Evolutionary conservation across 2,329 filamentous ascomycete species (phyloP), one percentile per base, ranked within the genome.

Genomic region (Verticillium nubilum): DNA sequence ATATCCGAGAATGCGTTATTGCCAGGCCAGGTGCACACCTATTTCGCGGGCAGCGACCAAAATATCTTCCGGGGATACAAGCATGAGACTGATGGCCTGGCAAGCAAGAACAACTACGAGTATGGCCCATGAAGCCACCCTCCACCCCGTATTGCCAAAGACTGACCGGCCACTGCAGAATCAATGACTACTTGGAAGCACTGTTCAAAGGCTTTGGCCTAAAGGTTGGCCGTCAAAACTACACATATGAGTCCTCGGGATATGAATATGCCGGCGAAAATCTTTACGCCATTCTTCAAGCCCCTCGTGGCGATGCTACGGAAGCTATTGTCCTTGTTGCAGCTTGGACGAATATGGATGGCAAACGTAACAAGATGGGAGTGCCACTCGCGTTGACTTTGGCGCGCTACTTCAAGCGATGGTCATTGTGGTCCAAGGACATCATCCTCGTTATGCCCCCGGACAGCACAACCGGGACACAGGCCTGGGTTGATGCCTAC

Each of bases 401-500:
- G 66, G 91, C 92, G 28, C 86, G 95, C 65, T 99, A 99, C 75
- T 98, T 99, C 78, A 97, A 96, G 75, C 86, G 90, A 54, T 99
- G 95, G 95, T 97, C 92, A 58, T 82, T 99, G 28, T 99, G 95
- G 95, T 97, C 93, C 61, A 99, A 99, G 75, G 95, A 99, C 72
- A 97, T 99, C 66, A 94, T 99, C 60, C 86, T 99, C 66, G 76
- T 99, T 5, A 83, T 99, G 54, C 88, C 95, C 0, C 88, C 91
- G 0, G 95, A 99, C 74, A 96, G 92, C 72, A 89, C 88, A 61
- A 89, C 91, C 12, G 95, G 94, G 1, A 91, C 92, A 0, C 93
- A 98, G 72, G 95, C 95, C 26, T 99, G 95, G 95, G 91, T 97
- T 9, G 93, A 97, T 70, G 95, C 95, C 1, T 99, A 99, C 73